Base-by-base conservation (phyloP, 805 yeast genomes). In the Saccharomycopsis malanga region DNA sequence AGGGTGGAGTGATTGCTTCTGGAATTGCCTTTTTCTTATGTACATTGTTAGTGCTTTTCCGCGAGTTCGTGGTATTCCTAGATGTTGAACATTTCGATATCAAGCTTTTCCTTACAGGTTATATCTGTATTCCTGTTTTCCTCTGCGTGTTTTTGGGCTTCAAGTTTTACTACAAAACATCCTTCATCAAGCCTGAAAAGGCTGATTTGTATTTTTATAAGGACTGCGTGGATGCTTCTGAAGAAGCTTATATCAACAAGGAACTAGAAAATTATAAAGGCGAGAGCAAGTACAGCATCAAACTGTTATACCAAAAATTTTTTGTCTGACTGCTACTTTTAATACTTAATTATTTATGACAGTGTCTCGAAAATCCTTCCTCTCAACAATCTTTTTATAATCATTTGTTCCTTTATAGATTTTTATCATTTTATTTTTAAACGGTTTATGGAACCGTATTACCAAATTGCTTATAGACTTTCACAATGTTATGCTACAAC, bases 151-250 rank as follows among this genome's bases (percentile, higher is more conserved):
- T 56, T 42, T 34, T 57, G 45, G 65, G 65, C 4, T 70, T 65
- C 63, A 70, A 70, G 56, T 1, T 70, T 42, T 53, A 56, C 54
- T 56, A 57, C 53, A 69, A 62, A 56, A 68, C 74, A n/a, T 56
- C 50, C 38, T 43, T 62, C 43, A 55, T 66, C 45, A 55, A 53
- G 34, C 53, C 69, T 3, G 48, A 49, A 18, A 71, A 70, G 44
- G 67, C 63, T 24, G 76, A 71, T 58, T 61, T 70, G 61, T 62
- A 49, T 25, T 70, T 74, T 20, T 71, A 57, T 53, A 67, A 63
- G 56, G 76, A 71, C 52, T 73, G 69, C 39, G 63, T 71, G 50
- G 75, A 70, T 49, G 68, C 69, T 23, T 70, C 66, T 53, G 71
- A 65, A 53, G 69, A 59, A 46, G 57, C 52, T 3, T 41, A 39